Percentiles rank a stretch among this genome's conserved stretches.
Conservation (phyloP, 2,329 filamentous ascomycete species). For the Nemania serpens region DNA sequence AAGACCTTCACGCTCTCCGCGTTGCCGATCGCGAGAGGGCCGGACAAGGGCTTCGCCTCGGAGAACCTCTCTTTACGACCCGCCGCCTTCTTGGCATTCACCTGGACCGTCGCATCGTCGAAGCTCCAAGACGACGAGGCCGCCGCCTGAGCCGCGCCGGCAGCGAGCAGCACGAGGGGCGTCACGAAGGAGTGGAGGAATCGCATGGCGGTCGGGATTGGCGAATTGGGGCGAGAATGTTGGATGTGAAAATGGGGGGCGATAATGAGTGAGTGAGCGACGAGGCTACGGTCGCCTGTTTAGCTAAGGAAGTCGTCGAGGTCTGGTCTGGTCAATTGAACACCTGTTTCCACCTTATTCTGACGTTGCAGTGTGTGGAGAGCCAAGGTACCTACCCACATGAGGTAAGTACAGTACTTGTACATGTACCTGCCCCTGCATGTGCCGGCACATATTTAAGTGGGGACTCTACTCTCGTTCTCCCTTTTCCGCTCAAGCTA, state of each 20-base stretch:
- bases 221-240: slow-evolving; percentile 4
- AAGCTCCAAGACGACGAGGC: slow-evolving; percentile 72
- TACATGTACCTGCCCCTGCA: too few species aligned
- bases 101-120: slow-evolving; percentile 70
- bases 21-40: slow-evolving; percentile 66
- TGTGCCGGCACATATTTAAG: too few species aligned
- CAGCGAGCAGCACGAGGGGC: slow-evolving; percentile 52
- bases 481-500: too few species aligned
- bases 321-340: slow-evolving; percentile 19
- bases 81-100: slow-evolving; percentile 67
- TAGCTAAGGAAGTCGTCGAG: too few species aligned
- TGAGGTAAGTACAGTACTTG: neutral
- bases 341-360: slow-evolving; percentile 26
- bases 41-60: slow-evolving; percentile 63
- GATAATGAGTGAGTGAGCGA: neutral
- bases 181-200: slow-evolving; percentile 48
- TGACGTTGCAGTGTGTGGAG: slow-evolving; percentile 8
- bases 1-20: slow-evolving; percentile 79
- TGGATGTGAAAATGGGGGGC: slow-evolving; percentile 1
- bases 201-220: slow-evolving; percentile 44
- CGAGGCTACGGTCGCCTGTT: neutral
- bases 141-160: slow-evolving; percentile 54
- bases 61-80: slow-evolving; percentile 68
- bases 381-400: slow-evolving; percentile 12
- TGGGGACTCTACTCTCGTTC: too few species aligned